phyloP scores from a whole-genome alignment of 2,329 filamentous ascomycete genomes.

The Botryosphaeria dothidea region DNA sequence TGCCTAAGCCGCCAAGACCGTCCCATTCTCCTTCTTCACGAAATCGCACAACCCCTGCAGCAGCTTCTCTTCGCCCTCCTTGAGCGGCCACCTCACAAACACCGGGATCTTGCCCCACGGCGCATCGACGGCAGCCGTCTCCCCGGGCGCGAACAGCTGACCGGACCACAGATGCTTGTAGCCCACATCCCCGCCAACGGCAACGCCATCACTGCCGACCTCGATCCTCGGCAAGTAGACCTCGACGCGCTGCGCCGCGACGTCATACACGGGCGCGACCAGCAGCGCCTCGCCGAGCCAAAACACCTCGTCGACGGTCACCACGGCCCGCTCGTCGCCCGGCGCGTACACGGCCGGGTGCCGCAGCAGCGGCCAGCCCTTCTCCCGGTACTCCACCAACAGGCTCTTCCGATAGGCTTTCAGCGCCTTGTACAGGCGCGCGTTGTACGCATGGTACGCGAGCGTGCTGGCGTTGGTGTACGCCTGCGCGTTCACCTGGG shows the following conservation, averaged over 20 bases:
- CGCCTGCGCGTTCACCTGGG: conserved; percentile 38
- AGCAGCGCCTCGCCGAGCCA: conserved; percentile 30
- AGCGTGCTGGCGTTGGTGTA: conserved; percentile 37
- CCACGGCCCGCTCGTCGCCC: conserved; percentile 24
- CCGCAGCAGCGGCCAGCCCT: conserved; percentile 31
- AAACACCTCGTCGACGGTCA: conserved; percentile 31
- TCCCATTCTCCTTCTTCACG: conserved; percentile 29
- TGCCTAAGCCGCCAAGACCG: conserved; percentile 3
- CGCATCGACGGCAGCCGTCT: conserved; percentile 26
- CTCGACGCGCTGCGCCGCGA: conserved; percentile 23
- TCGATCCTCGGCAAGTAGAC: conserved; percentile 28
- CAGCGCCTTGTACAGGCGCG: conserved; percentile 37
- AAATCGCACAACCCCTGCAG: conserved; percentile 29
- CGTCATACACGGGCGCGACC: conserved; percentile 31
- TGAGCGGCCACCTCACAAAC: conserved; percentile 25
- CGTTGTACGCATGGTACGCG: conserved; percentile 38
- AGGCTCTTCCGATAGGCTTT: conserved; percentile 34
- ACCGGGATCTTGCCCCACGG: conserved; percentile 31
- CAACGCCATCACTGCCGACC: conserved; percentile 15
- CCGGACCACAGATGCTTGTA: conserved; percentile 32
- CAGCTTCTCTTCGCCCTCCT: conserved; percentile 24
- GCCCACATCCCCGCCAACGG: not conserved
- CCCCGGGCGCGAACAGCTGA: conserved; percentile 25
- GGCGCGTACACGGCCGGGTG: conserved; percentile 29
- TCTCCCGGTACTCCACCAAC: conserved; percentile 28